phyloP scores from a whole-genome alignment of 2,329 filamentous ascomycete genomes.

The Canariomyces notabilis region DNA sequence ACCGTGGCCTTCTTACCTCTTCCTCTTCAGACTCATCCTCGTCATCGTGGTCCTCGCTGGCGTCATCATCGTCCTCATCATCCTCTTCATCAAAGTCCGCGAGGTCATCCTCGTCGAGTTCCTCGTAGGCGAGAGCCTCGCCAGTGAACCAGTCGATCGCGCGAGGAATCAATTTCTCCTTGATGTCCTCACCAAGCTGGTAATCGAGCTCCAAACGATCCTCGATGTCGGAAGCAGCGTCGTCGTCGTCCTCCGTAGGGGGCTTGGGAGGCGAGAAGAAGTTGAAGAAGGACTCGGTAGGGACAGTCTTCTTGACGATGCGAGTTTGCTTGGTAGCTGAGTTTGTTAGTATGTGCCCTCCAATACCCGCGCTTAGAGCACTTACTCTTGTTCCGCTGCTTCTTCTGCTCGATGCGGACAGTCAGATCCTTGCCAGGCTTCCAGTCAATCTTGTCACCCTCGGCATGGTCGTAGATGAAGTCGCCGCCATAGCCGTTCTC shows the following conservation, averaged over 20 bases:
- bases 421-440: conserved; percentile 90
- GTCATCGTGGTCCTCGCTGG: conserved; percentile 75
- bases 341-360: conserved; percentile 18
- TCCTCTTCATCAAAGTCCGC: conserved; percentile 92
- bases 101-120: conserved; percentile 76
- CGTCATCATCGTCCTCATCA: conserved; percentile 86
- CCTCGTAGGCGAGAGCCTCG: conserved; percentile 94
- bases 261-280: conserved; percentile 96
- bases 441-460: conserved; percentile 98
- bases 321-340: conserved; percentile 97
- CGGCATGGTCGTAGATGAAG: conserved; percentile 99
- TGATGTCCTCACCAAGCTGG: conserved; percentile 98
- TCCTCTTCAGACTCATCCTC: conserved; percentile 70
- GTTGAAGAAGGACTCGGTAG: conserved; percentile 98
- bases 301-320: conserved; percentile 98
- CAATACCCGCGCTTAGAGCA: not conserved
- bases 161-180: conserved; percentile 98
- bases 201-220: conserved; percentile 97
- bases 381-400: conserved; percentile 99
- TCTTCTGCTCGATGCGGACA: conserved; percentile 95
- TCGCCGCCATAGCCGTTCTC: conserved; percentile 98
- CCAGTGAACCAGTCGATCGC: conserved; percentile 99
- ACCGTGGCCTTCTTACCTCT: conserved; percentile 58
- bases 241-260: conserved; percentile 68
- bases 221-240: conserved; percentile 86